Conservation (phyloP, 2,329 filamentous ascomycete genomes). For the Claviceps cyperi region DNA sequence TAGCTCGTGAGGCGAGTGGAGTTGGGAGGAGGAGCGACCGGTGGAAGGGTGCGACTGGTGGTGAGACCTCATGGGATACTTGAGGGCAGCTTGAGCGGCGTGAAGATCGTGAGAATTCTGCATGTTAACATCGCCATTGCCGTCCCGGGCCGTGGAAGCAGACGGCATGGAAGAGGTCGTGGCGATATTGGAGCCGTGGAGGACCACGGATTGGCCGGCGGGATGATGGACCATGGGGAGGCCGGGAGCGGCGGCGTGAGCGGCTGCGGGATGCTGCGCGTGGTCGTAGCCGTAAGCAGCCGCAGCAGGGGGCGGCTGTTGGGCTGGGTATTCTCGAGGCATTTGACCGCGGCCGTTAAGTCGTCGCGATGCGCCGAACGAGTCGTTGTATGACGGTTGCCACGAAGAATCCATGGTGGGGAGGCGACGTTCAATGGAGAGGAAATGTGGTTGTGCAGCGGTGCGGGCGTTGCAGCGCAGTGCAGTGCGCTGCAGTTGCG, state of each 20-base stretch:
- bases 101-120: slow-evolving; percentile 75
- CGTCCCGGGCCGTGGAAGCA: slow-evolving; percentile 47
- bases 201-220: slow-evolving; percentile 15
- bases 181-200: slow-evolving; percentile 33
- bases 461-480: too few relatives aligned
- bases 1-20: slow-evolving; percentile 50
- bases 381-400: slow-evolving; percentile 50
- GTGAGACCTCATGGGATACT: slow-evolving; percentile 68
- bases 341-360: slow-evolving; percentile 33
- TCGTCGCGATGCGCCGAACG: slow-evolving; percentile 47
- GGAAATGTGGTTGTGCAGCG: not conserved
- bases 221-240: slow-evolving; percentile 14
- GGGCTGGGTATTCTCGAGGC: slow-evolving; percentile 31
- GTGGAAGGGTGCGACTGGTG: slow-evolving; percentile 58
- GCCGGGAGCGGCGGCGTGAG: slow-evolving; percentile 35
- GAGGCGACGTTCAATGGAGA: slow-evolving; percentile 3
- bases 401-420: slow-evolving; percentile 41
- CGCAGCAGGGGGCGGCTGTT: slow-evolving; percentile 18
- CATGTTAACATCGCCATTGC: slow-evolving; percentile 69
- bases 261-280: slow-evolving; percentile 53
- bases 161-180: slow-evolving; percentile 35
- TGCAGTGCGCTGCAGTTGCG: too few relatives aligned
- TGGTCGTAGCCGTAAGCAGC: slow-evolving; percentile 42
- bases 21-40: slow-evolving; percentile 38
- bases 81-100: slow-evolving; percentile 69